Conservation (phyloP, 2,329 filamentous ascomycete species). For the Fusarium globosum region DNA sequence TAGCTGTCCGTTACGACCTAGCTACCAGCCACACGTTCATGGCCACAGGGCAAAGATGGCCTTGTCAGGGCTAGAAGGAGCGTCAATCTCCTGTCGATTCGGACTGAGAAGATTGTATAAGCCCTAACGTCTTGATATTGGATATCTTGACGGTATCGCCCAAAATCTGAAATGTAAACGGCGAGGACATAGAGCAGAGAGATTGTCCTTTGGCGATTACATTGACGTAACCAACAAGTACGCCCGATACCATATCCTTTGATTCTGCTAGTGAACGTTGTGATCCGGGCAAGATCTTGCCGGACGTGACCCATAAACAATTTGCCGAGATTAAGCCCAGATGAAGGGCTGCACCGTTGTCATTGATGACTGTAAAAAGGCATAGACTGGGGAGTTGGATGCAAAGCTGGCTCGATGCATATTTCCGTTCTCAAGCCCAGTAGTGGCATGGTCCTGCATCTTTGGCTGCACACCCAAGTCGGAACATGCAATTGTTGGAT, state of each 20-base stretch:
- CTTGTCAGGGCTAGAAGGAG: background rate
- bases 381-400: background rate
- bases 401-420: slow-evolving; percentile 16
- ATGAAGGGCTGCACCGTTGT: slow-evolving; percentile 1
- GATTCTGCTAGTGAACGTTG: background rate
- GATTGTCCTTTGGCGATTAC: background rate
- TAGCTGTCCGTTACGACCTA: slow-evolving; percentile 12
- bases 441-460: slow-evolving; percentile 23
- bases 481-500: slow-evolving; percentile 25
- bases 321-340: slow-evolving; percentile 6
- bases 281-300: slow-evolving; percentile 2
- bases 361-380: background rate
- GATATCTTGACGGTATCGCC: background rate
- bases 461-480: slow-evolving; percentile 11
- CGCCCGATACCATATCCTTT: background rate
- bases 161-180: background rate
- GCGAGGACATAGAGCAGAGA: background rate
- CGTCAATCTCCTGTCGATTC: background rate
- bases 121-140: background rate
- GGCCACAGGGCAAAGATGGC: background rate
- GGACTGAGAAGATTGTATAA: slow-evolving; percentile 1
- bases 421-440: slow-evolving; percentile 24
- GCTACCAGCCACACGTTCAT: slow-evolving; percentile 23
- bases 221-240: slow-evolving; percentile 6
- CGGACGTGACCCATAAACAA: background rate